Percentiles rank a stretch among this genome's conserved stretches.
phyloP scores from a whole-genome alignment of 78 protist species.

The Dictyostelium citrinum region DNA sequence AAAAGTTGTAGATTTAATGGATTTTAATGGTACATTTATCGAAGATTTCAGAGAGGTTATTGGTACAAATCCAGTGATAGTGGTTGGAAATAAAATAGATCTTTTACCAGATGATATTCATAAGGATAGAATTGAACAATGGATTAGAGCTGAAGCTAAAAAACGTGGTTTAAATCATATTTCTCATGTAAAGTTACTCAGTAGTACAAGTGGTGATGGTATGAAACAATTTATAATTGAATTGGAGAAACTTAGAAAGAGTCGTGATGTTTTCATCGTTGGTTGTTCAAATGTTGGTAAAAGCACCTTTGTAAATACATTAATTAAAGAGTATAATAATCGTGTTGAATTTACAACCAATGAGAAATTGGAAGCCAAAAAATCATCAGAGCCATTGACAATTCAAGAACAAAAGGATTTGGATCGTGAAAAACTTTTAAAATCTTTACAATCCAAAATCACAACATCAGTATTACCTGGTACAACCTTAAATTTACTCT shows the following conservation, averaged over 20 bases:
- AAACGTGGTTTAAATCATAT: not conserved
- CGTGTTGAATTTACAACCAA: not conserved
- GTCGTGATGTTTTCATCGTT: slow-evolving; percentile 73
- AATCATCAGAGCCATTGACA: not conserved
- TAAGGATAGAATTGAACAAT: slow-evolving; percentile 36
- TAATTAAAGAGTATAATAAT: slow-evolving; percentile 20
- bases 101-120: slow-evolving; percentile 60
- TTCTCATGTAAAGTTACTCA: slow-evolving; percentile 16
- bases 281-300: slow-evolving; percentile 78
- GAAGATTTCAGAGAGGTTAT: slow-evolving; percentile 40
- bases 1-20: slow-evolving; percentile 72
- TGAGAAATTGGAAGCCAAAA: not conserved
- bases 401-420: slow-evolving; percentile 1
- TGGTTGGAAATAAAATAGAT: slow-evolving; percentile 71
- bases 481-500: slow-evolving; percentile 59
- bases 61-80: slow-evolving; percentile 69
- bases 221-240: slow-evolving; percentile 25
- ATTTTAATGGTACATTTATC: slow-evolving; percentile 59
- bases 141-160: slow-evolving; percentile 22
- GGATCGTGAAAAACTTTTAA: not conserved
- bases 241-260: slow-evolving; percentile 22
- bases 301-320: slow-evolving; percentile 48
- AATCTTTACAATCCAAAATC: not conserved
- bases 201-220: slow-evolving; percentile 31
- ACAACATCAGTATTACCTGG: slow-evolving; percentile 74